Percentiles rank a stretch among this genome's conserved stretches.
These are phyloP conservation scores for Ascochyta viciae-villosae DNA, from an alignment of 2,329 filamentous ascomycete species.

Conservation along the genomic window DNA sequence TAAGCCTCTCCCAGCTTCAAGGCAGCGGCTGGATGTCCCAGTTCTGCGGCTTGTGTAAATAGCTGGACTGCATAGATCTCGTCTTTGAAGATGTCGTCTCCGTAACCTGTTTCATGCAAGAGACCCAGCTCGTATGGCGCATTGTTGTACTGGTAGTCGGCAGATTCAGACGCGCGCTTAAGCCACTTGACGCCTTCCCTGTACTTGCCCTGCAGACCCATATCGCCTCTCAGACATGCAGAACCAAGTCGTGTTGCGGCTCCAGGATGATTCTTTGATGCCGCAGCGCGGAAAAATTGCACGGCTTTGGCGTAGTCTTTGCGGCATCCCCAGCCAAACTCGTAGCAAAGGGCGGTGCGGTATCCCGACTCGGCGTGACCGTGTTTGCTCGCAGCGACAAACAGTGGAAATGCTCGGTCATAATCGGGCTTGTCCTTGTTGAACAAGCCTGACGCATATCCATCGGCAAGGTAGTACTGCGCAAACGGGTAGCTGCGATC, in stretches of 20 bases:
- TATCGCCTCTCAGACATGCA: conserved; percentile 86
- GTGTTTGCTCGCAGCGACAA: conserved; percentile 92
- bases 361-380: conserved; percentile 97
- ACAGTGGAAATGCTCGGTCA: conserved; percentile 89
- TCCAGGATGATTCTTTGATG: conserved; percentile 92
- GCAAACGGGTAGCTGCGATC: conserved; percentile 94
- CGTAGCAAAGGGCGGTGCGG: conserved; percentile 91
- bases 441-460: conserved; percentile 92
- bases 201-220: conserved; percentile 83
- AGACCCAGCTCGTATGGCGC: conserved; percentile 90
- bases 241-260: conserved; percentile 92
- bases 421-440: conserved; percentile 94
- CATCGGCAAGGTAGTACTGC: conserved; percentile 96
- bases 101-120: conserved; percentile 91
- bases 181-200: conserved; percentile 95
- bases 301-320: conserved; percentile 91
- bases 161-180: conserved; percentile 88
- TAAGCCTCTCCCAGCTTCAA: conserved; percentile 95
- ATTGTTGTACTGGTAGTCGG: conserved; percentile 89
- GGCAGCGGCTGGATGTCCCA: conserved; percentile 86
- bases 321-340: conserved; percentile 96
- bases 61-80: conserved; percentile 89
- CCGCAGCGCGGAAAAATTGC: conserved; percentile 88
- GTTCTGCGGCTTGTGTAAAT: conserved; percentile 90
- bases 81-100: conserved; percentile 92